Evolutionary conservation across 768 basidiomycete genomes (phyloP).

Genomic region (Leccinum subtestaceum): DNA sequence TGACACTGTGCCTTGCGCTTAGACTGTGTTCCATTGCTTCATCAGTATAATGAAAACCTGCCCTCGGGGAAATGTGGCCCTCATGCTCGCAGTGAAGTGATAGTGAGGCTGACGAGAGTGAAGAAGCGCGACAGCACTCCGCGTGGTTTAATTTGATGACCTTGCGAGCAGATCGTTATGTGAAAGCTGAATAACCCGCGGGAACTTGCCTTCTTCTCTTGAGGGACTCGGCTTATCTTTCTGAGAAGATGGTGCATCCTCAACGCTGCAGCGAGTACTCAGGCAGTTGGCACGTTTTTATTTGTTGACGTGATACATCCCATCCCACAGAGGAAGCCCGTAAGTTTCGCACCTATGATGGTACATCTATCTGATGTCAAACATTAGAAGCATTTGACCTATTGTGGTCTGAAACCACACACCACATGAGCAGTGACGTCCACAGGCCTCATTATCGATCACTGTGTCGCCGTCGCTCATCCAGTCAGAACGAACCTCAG

Average conservation of each 20-base stretch:
- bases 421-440: not conserved
- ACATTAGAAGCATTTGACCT: not conserved
- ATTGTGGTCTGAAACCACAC: not conserved
- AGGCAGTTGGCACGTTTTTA: not conserved
- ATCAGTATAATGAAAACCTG: slow-evolving; percentile 28
- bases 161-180: not conserved
- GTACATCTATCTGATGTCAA: slow-evolving; percentile 1
- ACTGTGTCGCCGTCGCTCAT: not conserved
- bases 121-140: slow-evolving; percentile 12
- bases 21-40: slow-evolving; percentile 24
- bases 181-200: slow-evolving; percentile 13
- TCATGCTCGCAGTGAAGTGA: slow-evolving; percentile 10
- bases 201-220: slow-evolving; percentile 13
- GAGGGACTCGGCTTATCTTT: slow-evolving; percentile 12
- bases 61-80: slow-evolving; percentile 12
- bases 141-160: not conserved
- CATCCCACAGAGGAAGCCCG: not conserved
- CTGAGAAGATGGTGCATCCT: slow-evolving; percentile 12
- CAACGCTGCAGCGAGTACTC: not conserved
- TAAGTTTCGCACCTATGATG: not conserved
- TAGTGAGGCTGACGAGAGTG: slow-evolving; percentile 9
- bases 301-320: slow-evolving; percentile 14
- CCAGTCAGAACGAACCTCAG: slow-evolving; percentile 5
- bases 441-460: slow-evolving; percentile 3
- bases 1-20: slow-evolving; percentile 14